Evolutionary conservation across 768 basidiomycete species (phyloP).

Genomic region (Suillus sp.): DNA sequence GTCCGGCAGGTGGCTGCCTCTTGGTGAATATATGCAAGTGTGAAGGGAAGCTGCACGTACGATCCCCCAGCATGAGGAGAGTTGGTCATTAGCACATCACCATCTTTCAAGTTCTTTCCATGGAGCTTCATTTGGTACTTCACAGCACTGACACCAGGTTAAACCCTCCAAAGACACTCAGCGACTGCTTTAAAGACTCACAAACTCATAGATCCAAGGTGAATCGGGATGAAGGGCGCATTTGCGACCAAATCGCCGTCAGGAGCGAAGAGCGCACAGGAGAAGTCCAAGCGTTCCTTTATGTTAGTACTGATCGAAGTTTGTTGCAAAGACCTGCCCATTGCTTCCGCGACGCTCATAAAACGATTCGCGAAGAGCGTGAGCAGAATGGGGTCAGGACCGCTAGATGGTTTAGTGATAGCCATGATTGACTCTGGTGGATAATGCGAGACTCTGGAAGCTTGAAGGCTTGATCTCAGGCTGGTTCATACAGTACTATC

Average conservation of each 20-base stretch:
- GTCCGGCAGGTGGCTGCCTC: conserved; percentile 71
- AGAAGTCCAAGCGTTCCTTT: conserved; percentile 94
- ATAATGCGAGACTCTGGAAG: conserved; percentile 11
- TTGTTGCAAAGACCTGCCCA: conserved; percentile 89
- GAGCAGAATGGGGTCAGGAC: conserved; percentile 83
- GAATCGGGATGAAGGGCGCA: conserved; percentile 89
- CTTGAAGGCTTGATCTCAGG: conserved; percentile 7
- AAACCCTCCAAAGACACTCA: neutral
- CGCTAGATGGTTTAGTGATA: conserved; percentile 29
- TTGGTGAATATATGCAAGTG: conserved; percentile 1
- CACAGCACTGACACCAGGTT: conserved; percentile 61
- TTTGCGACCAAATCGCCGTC: conserved; percentile 94
- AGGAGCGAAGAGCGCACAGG: conserved; percentile 93
- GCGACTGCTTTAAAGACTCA: conserved; percentile 39
- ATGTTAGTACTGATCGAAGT: conserved; percentile 93
- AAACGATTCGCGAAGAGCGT: conserved; percentile 95
- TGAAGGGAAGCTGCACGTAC: conserved; percentile 46
- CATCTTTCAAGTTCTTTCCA: conserved; percentile 72
- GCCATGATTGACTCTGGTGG: conserved; percentile 17
- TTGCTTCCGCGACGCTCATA: conserved; percentile 97
- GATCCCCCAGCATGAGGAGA: conserved; percentile 88
- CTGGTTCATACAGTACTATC: neutral
- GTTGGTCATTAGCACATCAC: conserved; percentile 94
- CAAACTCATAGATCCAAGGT: conserved; percentile 91
- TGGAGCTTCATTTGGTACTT: conserved; percentile 87